Conservation (phyloP, 768 basidiomycete species). For the Hygrophoropsis aurantiaca region DNA sequence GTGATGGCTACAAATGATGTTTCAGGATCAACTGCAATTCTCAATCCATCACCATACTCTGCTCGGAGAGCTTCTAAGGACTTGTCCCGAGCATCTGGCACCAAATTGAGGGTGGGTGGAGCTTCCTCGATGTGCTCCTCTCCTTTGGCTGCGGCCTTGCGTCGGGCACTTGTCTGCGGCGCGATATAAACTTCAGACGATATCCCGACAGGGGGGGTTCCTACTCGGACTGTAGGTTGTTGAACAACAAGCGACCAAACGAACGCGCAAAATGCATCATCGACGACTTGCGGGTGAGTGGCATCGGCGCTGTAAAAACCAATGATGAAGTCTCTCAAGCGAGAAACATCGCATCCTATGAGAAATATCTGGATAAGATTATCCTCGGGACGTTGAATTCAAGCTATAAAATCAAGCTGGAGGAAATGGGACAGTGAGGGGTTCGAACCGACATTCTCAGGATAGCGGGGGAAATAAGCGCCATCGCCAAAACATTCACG, state of each 20-base stretch:
- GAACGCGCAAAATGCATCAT: conserved; percentile 76
- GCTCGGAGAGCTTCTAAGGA: conserved; percentile 56
- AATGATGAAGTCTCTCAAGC: conserved; percentile 66
- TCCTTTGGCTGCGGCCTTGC: conserved; percentile 61
- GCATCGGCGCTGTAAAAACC: conserved; percentile 56
- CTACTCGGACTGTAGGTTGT: conserved; percentile 76
- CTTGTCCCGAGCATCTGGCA: conserved; percentile 54
- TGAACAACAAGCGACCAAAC: conserved; percentile 80
- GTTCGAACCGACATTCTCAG: conserved; percentile 42
- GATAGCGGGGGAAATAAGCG: neutral
- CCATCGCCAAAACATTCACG: no score
- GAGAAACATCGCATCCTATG: conserved; percentile 72
- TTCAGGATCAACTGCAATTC: conserved; percentile 75
- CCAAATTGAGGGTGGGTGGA: conserved; percentile 48
- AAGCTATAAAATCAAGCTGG: conserved; percentile 14
- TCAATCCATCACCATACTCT: conserved; percentile 60
- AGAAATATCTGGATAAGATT: conserved; percentile 11
- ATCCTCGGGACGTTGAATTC: conserved; percentile 12
- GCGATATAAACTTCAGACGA: conserved; percentile 76
- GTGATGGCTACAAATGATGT: conserved; percentile 78
- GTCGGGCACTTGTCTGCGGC: conserved; percentile 66
- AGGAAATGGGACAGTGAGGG: conserved; percentile 29
- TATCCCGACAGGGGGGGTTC: conserved; percentile 57
- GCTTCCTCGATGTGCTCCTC: conserved; percentile 43
- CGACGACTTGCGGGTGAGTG: conserved; percentile 54